Conservation (phyloP, 1,284 basidiomycete species). For the Trichosporon sp. region DNA sequence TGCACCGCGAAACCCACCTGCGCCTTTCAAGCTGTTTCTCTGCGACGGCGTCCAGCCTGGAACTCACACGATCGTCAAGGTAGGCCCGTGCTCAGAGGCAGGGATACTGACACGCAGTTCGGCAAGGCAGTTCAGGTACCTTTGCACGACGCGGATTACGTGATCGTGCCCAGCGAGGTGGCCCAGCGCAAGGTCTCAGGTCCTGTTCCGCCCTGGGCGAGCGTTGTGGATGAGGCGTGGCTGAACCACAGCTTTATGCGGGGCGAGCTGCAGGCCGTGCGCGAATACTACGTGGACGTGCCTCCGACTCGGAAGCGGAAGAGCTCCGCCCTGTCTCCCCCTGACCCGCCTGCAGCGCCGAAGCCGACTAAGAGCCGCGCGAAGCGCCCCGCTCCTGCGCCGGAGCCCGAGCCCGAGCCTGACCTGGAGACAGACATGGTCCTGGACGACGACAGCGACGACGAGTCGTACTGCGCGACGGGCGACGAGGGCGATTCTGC, state of each 20-base stretch:
- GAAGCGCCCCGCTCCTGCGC: background rate
- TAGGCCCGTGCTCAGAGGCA: background rate
- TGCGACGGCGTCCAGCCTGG: background rate
- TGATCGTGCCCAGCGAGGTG: background rate
- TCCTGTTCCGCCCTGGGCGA: background rate
- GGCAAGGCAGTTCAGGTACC: background rate
- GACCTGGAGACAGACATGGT: background rate
- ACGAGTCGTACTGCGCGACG: background rate
- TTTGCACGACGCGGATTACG: background rate
- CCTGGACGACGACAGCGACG: background rate
- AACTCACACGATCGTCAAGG: background rate
- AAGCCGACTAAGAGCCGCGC: background rate
- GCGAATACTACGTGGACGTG: background rate
- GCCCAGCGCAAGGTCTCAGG: background rate
- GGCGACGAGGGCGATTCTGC: background rate
- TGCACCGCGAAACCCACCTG: background rate
- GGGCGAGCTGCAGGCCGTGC: background rate
- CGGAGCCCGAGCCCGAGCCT: background rate
- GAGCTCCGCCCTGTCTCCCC: background rate
- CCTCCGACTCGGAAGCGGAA: background rate
- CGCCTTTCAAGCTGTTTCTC: background rate
- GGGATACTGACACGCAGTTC: background rate
- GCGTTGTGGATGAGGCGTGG: background rate
- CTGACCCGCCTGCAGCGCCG: background rate
- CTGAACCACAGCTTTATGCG: background rate